Base-by-base conservation (phyloP, 345 rosid species). In the Rubroshorea leprosula region DNA sequence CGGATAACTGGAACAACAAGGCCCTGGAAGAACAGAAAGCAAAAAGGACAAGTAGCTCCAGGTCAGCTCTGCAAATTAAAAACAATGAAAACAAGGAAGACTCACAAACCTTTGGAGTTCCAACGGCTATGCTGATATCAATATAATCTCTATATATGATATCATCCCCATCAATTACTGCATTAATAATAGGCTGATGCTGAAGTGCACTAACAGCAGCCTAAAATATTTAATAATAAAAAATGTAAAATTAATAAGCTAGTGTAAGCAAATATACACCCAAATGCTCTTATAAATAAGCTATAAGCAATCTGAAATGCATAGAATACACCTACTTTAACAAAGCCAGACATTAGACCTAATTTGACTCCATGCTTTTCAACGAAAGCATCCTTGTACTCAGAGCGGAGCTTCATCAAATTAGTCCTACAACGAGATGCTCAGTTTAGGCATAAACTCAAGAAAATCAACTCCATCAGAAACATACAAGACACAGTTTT, bases 321-420 rank as follows among this genome's bases (percentile, higher is more conserved):
- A 26, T 27, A 58, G 45, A 29, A 52, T 26, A 52, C 18, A 20
- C 74, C 19, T 72, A 87, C 99, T 73, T 93, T 93, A 29, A 93
- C 69, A 72, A 93, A 93, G 61, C 99, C 99, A 5, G 99, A 93
- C 99, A 93, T 93, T 51, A 93, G 80, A 58, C 97, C 99, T 72
- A 93, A 58, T 71, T 89, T 93, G 73, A 93, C 99, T 65, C 97
- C 99, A 63, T 93, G 99, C 81, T 87, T 93, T 60, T 93, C 99
- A 35, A 78, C 67, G 72, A 93, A 93, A 51, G 87, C 96, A 75
- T 93, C 99, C 72, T 93, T 93, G 78, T 93, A 93, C 9, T 93
- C 95, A 6, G 99, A 85, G 13, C 96, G 92, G 47, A 89, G 96
- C 74, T 89, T 87, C 97, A 87, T 93, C 86, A 93, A 76, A 74